Conservation (phyloP, 164 flowering plant species). For the Chimonanthus praecox region DNA sequence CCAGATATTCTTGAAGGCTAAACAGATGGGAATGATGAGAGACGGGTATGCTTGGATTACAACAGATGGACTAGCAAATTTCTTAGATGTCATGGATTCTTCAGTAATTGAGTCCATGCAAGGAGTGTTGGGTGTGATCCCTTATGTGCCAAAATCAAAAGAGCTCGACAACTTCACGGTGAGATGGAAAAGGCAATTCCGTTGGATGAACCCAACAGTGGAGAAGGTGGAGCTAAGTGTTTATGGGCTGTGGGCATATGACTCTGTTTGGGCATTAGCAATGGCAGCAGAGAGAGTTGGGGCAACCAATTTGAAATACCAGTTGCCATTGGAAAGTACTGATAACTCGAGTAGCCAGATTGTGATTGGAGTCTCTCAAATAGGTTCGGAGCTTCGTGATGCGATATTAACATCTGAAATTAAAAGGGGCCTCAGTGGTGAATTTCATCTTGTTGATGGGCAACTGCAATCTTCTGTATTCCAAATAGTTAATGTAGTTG, state of each 20-base stretch:
- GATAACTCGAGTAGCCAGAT: constrained; percentile 12
- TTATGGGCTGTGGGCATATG: constrained; percentile 31
- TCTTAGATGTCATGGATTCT: constrained; percentile 11
- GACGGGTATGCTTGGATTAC: too few relatives aligned
- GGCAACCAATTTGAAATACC: background rate
- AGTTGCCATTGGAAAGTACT: background rate
- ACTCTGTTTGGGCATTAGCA: constrained; percentile 36
- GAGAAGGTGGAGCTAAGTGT: background rate
- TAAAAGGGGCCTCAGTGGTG: constrained; percentile 30
- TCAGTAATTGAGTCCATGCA: constrained; percentile 16
- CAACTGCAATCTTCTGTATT: constrained; percentile 22
- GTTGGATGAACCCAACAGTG: background rate
- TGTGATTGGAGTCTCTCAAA: constrained; percentile 24
- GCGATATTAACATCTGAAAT: constrained; percentile 15
- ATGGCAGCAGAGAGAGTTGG: constrained; percentile 28
- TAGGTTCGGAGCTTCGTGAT: constrained; percentile 24
- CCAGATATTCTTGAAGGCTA: background rate
- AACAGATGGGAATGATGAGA: too few relatives aligned
- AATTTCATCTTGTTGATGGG: constrained; percentile 32
- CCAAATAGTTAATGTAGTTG: constrained; percentile 38
- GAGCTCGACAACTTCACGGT: constrained; percentile 3
- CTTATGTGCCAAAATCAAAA: constrained; percentile 12
- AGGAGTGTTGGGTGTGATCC: constrained; percentile 19
- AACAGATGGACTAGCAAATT: constrained; percentile 6
- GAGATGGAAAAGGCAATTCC: constrained; percentile 12